A percentile compares a stretch with the other conserved stretches of the same genome.
Evolutionary conservation across 495 filamentous ascomycete species (phyloP).

Genomic region (Aspergillus baeticus): DNA sequence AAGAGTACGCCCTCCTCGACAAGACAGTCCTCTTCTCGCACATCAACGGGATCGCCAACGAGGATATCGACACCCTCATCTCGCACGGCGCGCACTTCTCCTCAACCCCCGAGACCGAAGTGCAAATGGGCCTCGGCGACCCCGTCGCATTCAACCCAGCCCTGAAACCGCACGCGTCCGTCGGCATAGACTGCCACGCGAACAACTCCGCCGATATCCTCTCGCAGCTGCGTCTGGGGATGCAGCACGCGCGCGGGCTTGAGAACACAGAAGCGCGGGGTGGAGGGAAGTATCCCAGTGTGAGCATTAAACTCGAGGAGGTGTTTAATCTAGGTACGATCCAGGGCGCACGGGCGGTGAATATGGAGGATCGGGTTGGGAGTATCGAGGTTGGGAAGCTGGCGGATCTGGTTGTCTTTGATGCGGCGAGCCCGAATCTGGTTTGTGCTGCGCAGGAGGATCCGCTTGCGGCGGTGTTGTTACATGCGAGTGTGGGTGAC

Average conservation of each 20-base stretch:
- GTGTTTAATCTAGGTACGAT: slow-evolving; percentile 52
- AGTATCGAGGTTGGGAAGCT: slow-evolving; percentile 44
- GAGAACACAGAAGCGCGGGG: slow-evolving; percentile 27
- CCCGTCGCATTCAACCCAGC: slow-evolving; percentile 28
- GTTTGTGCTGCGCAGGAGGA: slow-evolving; percentile 40
- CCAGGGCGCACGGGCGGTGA: slow-evolving; percentile 42
- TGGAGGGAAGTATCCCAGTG: slow-evolving; percentile 31
- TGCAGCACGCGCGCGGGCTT: slow-evolving; percentile 38
- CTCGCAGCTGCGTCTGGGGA: slow-evolving; percentile 43
- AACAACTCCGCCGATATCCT: slow-evolving; percentile 38
- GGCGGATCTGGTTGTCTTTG: slow-evolving; percentile 48
- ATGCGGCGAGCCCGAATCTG: slow-evolving; percentile 40
- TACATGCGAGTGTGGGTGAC: slow-evolving; percentile 44
- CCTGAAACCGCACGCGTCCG: slow-evolving; percentile 26
- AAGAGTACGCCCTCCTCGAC: slow-evolving; percentile 32
- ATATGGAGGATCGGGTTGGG: slow-evolving; percentile 43
- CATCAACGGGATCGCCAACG: slow-evolving; percentile 21
- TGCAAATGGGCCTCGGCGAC: slow-evolving; percentile 39
- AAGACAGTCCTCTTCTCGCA: slow-evolving; percentile 40
- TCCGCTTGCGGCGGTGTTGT: slow-evolving; percentile 45
- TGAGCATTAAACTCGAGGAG: slow-evolving; percentile 27
- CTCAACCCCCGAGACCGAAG: slow-evolving; percentile 40
- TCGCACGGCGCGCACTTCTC: slow-evolving; percentile 28
- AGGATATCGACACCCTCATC: slow-evolving; percentile 27
- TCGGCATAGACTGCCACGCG: slow-evolving; percentile 52